A percentile compares a stretch with the other conserved stretches of the same genome.
Conservation (phyloP, 2,329 filamentous ascomycete genomes). For the Arthroderma sp. region DNA sequence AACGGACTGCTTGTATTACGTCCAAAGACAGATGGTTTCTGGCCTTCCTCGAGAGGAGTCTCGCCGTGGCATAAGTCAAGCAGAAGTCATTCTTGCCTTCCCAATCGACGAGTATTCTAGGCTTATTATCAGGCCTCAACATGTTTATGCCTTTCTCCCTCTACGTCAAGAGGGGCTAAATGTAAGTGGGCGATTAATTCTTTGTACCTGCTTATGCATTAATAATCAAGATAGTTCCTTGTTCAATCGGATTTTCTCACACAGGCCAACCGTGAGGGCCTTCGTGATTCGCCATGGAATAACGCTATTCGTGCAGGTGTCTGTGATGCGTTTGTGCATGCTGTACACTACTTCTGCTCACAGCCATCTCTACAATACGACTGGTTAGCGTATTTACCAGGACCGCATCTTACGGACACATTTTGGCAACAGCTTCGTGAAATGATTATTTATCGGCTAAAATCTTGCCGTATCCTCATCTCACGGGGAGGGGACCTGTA, state of each 20-base stretch:
- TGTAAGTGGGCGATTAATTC: conserved; percentile 14
- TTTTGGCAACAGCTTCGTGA: not conserved
- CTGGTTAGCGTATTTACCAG: conserved; percentile 37
- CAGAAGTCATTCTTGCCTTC: conserved; percentile 36
- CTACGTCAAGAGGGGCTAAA: conserved; percentile 33
- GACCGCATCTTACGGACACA: not conserved
- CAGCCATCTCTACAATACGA: conserved; percentile 27
- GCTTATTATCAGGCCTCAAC: conserved; percentile 29
- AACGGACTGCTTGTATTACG: not conserved
- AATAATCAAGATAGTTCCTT: conserved; percentile 26
- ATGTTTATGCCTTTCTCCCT: conserved; percentile 37
- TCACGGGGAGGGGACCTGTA: not conserved
- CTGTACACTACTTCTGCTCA: conserved; percentile 27
- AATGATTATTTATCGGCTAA: not conserved
- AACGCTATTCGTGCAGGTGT: conserved; percentile 22
- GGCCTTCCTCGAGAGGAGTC: conserved; percentile 14
- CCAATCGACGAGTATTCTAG: conserved; percentile 22
- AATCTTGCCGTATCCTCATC: not conserved
- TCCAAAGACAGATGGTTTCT: not conserved
- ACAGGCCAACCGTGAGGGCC: conserved; percentile 32
- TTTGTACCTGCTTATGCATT: conserved; percentile 1
- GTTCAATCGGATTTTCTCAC: conserved; percentile 41
- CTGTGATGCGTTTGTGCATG: conserved; percentile 27
- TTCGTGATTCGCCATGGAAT: conserved; percentile 26
- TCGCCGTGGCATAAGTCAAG: conserved; percentile 12